Evolutionary conservation across 2,329 filamentous ascomycete genomes (phyloP), one percentile per base, ranked within the genome.

Genomic region (Pseudogymnoascus sp.): DNA sequence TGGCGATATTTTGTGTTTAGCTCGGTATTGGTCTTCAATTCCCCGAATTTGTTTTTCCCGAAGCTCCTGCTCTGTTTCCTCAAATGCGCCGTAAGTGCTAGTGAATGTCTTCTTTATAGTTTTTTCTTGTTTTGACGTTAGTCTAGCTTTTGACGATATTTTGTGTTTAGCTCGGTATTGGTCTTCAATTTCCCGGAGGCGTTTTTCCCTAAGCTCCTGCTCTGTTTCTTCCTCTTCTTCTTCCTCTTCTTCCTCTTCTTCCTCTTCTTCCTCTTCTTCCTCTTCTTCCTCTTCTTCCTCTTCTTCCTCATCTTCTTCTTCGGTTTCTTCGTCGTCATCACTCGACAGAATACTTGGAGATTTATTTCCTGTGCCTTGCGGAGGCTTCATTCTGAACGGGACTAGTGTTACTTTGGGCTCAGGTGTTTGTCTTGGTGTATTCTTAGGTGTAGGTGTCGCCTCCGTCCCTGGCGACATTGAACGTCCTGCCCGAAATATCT

Each of bases 361-460:
- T 58, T 39, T 17, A 35, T 15, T 60, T 64, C 51, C 55, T 59
- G 7, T 59, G 12, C 38, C 60, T 33, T n/a, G 33, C 62, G 4
- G 62, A 48, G n/a, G 2, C 31, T n/a, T 44, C 31, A n/a, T 39
- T 36, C 38, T 62, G 8, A 5, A 44, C 21, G 60, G 10, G 8
- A 9, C 9, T 38, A 8, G 17, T 27, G 62, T 62, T 15, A 38
- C 21, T 51, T 51, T 36, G 27, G 48, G 61, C 27, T 62, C 33
- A 59, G 51, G 21, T 21, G 21, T 21, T 21, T 21, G 21, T 21
- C 21, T 21, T 21, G 21, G 21, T 21, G 21, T 21, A 21, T 21
- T 33, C 12, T 61, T 42, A 60, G 62, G 62, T 51, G 33, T 58
- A 21, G 21, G 10, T 59, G 62, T 60, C 17, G 62, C 60, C 15